Base-by-base conservation (phyloP, 805 yeast species). In the Candida endomychidarum region DNA sequence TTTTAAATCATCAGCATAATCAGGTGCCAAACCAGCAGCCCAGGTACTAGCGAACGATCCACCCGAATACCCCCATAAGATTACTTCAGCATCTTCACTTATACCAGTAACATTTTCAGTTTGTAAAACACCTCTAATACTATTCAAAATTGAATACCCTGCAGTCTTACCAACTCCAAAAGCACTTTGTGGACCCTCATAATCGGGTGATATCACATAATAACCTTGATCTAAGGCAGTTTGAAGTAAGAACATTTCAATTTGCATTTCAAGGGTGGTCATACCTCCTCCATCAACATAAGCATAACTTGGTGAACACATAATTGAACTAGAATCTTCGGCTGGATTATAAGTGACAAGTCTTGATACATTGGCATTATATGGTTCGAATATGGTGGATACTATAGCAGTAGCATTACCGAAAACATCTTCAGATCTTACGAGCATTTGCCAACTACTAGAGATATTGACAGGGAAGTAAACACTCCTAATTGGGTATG, bases 41-140 rank as follows among this genome's bases (percentile, higher is more conserved):
- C 71, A 65, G 4, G 60, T 55, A 12, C 60, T 39, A 8, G 70
- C 63, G 17, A 62, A 38, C 0, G 65, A 50, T 5, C 68, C 70
- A 9, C 70, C 71, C 11, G 65, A 58, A 38, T 56, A 65, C 0
- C 71, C 71, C 61, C 61, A 61, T 29, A 64, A 14, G 4, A 37
- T 44, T 0, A 48, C 45, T 26, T 49, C 38, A 5, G 56, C 56
- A 34, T 49, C 48, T 11, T 33, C 12, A 3, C 40, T 28, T n/a
- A 54, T 35, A 2, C 54, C 54, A 2, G 59, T 53, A 3, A 34
- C 31, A 14, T 51, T 46, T 3, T 21, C 33, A 10, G 54, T 40
- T 2, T 42, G 25, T 25, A 65, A 48, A 0, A 53, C 46, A 3
- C 61, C 71, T 30, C 64, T 42, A 15, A 66, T 49, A 2, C 61